Conservation (phyloP, 2,329 filamentous ascomycete genomes). For the Apiospora arundinis region DNA sequence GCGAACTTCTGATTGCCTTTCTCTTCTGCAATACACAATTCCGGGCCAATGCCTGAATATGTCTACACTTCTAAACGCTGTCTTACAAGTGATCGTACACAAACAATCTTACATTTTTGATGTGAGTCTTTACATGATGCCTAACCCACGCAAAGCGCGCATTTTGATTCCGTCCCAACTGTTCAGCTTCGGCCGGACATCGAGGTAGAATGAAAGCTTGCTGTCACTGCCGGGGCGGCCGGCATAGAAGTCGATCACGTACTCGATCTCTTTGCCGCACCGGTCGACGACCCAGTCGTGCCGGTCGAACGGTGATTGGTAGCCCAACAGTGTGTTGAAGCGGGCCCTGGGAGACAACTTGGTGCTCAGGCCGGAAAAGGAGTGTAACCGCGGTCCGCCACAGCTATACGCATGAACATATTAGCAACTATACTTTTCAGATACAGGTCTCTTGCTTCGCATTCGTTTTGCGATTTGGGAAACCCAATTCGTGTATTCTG, state of each 20-base stretch:
- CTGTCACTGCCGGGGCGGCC: constrained; percentile 58
- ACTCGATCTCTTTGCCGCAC: constrained; percentile 85
- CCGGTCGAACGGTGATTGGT: constrained; percentile 88
- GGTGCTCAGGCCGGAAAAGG: constrained; percentile 76
- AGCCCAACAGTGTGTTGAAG: constrained; percentile 84
- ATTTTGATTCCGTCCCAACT: constrained; percentile 73
- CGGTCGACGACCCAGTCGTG: constrained; percentile 98
- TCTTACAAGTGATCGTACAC: constrained; percentile 12
- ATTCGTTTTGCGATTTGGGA: not conserved
- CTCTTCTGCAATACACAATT: not conserved
- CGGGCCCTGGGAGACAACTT: constrained; percentile 82
- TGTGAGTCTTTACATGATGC: constrained; percentile 48
- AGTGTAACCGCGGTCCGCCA: constrained; percentile 80
- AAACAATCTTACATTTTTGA: not conserved
- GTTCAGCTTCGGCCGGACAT: constrained; percentile 73
- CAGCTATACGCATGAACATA: constrained; percentile 50
- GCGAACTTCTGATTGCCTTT: not conserved
- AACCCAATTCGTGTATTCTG: not conserved
- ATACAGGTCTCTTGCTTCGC: not conserved
- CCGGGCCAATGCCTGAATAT: not conserved
- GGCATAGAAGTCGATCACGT: constrained; percentile 97
- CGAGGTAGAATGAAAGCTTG: constrained; percentile 68
- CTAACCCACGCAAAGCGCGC: constrained; percentile 59
- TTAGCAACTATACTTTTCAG: not conserved
- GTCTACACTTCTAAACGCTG: constrained; percentile 7